Conservation (phyloP, 768 basidiomycete genomes). For the Rickenella mellea region DNA sequence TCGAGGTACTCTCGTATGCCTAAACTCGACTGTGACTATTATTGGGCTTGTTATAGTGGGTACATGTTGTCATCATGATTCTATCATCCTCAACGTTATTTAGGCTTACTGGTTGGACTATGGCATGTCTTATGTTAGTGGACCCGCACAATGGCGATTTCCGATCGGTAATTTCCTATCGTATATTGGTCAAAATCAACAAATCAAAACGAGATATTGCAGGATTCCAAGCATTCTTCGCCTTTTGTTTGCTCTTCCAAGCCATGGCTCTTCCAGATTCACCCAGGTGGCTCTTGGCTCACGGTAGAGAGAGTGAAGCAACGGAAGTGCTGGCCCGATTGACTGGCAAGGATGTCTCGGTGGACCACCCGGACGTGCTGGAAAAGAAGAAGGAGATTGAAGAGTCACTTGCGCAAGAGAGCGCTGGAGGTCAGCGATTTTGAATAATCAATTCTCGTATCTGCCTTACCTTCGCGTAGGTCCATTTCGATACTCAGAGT, state of each 20-base stretch:
- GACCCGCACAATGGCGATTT: slow-evolving; percentile 14
- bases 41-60: slow-evolving; percentile 29
- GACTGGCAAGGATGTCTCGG: slow-evolving; percentile 21
- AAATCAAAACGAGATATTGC: slow-evolving; percentile 2
- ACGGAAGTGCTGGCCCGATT: slow-evolving; percentile 25
- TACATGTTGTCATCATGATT: background rate
- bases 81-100: background rate
- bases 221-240: slow-evolving; percentile 31
- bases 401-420: slow-evolving; percentile 25
- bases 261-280: slow-evolving; percentile 26
- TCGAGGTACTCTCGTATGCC: slow-evolving; percentile 25
- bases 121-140: slow-evolving; percentile 27
- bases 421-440: slow-evolving; percentile 21
- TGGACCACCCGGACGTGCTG: slow-evolving; percentile 24
- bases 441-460: background rate
- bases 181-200: background rate
- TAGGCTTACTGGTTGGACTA: slow-evolving; percentile 33
- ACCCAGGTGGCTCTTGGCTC: slow-evolving; percentile 31
- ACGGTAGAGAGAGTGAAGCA: slow-evolving; percentile 25
- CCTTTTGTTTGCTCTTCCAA: slow-evolving; percentile 26
- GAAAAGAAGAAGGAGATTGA: slow-evolving; percentile 27
- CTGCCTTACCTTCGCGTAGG: slow-evolving; percentile 10
- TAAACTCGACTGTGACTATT: slow-evolving; percentile 30
- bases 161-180: slow-evolving; percentile 10
- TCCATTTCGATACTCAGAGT: slow-evolving; percentile 25